Conservation (phyloP, 2,329 filamentous ascomycete species). For the Cladosporium sphaerospermum region DNA sequence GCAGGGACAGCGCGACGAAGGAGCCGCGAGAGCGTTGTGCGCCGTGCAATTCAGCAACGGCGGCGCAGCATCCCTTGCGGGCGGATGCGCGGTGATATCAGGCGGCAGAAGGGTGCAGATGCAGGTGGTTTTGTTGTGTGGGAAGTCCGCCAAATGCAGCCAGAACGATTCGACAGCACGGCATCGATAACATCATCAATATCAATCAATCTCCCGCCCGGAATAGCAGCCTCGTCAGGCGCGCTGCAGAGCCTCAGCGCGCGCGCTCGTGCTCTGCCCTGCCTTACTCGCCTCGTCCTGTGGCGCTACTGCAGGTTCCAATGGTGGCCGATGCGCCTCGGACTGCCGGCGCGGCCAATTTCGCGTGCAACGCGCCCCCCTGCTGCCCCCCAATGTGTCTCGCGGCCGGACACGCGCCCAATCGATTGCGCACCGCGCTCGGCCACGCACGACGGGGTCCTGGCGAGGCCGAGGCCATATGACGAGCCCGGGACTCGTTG, state of each 20-base stretch:
- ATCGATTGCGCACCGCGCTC: not conserved
- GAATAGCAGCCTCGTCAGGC: too few relatives aligned
- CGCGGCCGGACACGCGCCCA: constrained; percentile 4
- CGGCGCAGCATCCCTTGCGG: not conserved
- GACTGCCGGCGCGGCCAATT: not conserved
- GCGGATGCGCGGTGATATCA: not conserved
- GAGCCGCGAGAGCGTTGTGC: not conserved
- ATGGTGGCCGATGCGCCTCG: not conserved
- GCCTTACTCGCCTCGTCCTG: not conserved
- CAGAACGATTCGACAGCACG: too few relatives aligned
- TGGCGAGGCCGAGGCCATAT: constrained; percentile 9
- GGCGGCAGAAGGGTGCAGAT: too few relatives aligned
- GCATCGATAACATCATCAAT: too few relatives aligned
- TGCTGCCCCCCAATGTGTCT: constrained; percentile 1
- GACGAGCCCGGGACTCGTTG: constrained; percentile 1
- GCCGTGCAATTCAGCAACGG: constrained; percentile 3
- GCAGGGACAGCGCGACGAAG: not conserved
- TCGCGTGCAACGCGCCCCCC: constrained; percentile 7
- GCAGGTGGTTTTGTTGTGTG: too few relatives aligned
- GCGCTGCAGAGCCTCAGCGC: too few relatives aligned
- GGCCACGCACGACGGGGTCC: not conserved
- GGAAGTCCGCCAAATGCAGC: too few relatives aligned
- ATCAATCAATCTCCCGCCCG: too few relatives aligned
- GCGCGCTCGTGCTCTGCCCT: too few relatives aligned
- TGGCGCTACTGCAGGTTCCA: not conserved